Evolutionary conservation across 1,139 yeast genomes (phyloP), one percentile per base, ranked within the genome.

Genomic region (Hyphopichia burtonii): DNA sequence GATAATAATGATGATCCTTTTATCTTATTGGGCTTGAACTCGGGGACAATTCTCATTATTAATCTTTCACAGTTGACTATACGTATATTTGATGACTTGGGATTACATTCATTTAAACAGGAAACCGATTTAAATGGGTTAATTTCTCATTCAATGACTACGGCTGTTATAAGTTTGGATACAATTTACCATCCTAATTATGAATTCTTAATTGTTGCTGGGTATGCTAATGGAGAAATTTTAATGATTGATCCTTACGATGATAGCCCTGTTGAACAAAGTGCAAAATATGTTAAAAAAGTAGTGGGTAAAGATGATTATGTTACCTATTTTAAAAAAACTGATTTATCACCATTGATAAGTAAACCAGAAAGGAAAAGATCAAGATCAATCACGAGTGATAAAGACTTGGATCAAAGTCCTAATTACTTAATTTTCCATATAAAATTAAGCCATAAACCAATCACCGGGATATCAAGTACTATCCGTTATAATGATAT

Each of bases 371-470:
- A 14, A 15, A 28, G 17, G 8, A 6, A 28, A 34, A 6, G 19
- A 18, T 11, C 34, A 34, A 22, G 33, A 33, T 31, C 40, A 17
- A 28, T 20, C 25, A n/a, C 27, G 2, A 9, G 38, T 16, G 22
- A 25, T 16, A 14, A 9, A 9, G 37, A 15, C 4, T 27, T 18
- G 12, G 19, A 28, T 7, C 3, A 8, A 8, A 8, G n/a, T 7
- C 31, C 31, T 4, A 12, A 28, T 5, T 44, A 41, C 25, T 44
- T 55, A 17, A 64, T 83, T 20, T 83, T 85, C 1, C 87, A 82
- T 51, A 78, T 82, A 56, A 82, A 82, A 48, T 54, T 85, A 12
- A 74, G 86, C 20, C 76, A 77, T 46, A 74, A 75, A 44, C 78
- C 89, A 2, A 71, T 86, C 31, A 64, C 69, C 0, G 48, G 63